A percentile compares a stretch with the other conserved stretches of the same genome.
Conservation (phyloP, 768 basidiomycete genomes). For the Clavaria fumosa region DNA sequence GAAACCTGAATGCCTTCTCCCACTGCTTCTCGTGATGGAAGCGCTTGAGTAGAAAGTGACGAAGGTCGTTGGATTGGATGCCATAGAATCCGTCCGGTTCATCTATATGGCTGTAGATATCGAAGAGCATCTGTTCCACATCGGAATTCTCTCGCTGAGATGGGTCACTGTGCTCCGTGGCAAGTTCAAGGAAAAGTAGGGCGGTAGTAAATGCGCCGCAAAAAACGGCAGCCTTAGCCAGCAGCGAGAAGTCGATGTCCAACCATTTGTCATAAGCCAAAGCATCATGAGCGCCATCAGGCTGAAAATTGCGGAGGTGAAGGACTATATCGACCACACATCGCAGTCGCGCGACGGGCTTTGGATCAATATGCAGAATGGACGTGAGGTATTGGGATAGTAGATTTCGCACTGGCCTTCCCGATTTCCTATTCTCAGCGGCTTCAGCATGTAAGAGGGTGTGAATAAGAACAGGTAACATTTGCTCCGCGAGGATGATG, state of each 20-base stretch:
- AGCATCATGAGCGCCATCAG: slow-evolving; percentile 21
- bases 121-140: slow-evolving; percentile 65
- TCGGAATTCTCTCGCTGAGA: slow-evolving; percentile 17
- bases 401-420: slow-evolving; percentile 15
- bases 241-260: slow-evolving; percentile 50
- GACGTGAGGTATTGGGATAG: slow-evolving; percentile 43
- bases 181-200: slow-evolving; percentile 77
- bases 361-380: slow-evolving; percentile 28
- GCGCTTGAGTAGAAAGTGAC: slow-evolving; percentile 64
- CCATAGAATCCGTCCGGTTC: slow-evolving; percentile 99
- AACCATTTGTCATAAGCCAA: slow-evolving; percentile 70
- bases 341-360: slow-evolving; percentile 30
- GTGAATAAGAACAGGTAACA: slow-evolving; percentile 67
- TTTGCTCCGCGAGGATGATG: slow-evolving; percentile 41
- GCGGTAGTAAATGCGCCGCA: slow-evolving; percentile 85
- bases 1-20: slow-evolving; percentile 80
- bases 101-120: slow-evolving; percentile 89
- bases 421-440: slow-evolving; percentile 11
- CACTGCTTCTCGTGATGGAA: slow-evolving; percentile 90
- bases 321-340: slow-evolving; percentile 63
- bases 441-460: slow-evolving; percentile 30
- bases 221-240: slow-evolving; percentile 56
- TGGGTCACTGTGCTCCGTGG: slow-evolving; percentile 30
- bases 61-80: slow-evolving; percentile 65
- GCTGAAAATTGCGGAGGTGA: slow-evolving; percentile 59